Conservation (phyloP, 306 rosid genomes). For the Quercus variabilis region DNA sequence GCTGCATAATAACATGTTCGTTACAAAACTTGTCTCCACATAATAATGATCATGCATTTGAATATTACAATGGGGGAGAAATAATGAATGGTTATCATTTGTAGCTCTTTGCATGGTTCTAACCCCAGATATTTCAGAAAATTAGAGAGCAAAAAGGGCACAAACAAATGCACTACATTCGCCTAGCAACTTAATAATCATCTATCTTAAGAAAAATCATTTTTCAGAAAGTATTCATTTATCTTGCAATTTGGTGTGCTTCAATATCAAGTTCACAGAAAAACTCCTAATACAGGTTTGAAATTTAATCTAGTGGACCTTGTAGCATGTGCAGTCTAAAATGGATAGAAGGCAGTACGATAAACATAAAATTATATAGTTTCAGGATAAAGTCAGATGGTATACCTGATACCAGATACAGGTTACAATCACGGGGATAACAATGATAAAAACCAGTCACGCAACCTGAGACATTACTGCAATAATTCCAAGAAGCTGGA, state of each 20-base stretch:
- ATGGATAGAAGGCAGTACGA: neutral
- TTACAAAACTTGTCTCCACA: neutral
- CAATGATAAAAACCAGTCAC: slow-evolving; percentile 47
- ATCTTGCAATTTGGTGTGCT: neutral
- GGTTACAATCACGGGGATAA: slow-evolving; percentile 39
- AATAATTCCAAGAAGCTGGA: no score
- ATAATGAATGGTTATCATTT: neutral
- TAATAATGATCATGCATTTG: neutral
- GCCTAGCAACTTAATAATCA: no score
- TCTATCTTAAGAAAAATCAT: no score
- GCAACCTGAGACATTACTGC: slow-evolving; percentile 38
- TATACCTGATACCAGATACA: slow-evolving; percentile 33
- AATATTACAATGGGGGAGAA: neutral
- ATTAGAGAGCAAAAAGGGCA: no score
- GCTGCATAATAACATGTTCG: slow-evolving; percentile 20
- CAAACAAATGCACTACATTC: no score
- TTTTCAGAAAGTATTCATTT: neutral
- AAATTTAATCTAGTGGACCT: neutral
- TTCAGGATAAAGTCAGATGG: neutral
- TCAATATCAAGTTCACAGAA: no score
- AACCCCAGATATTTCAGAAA: no score
- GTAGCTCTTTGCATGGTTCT: no score
- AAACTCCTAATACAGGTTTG: neutral
- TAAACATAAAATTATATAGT: neutral
- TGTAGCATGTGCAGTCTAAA: neutral